Evolutionary conservation across 2,329 filamentous ascomycete genomes (phyloP).

Genomic region (Blastomyces percursus): DNA sequence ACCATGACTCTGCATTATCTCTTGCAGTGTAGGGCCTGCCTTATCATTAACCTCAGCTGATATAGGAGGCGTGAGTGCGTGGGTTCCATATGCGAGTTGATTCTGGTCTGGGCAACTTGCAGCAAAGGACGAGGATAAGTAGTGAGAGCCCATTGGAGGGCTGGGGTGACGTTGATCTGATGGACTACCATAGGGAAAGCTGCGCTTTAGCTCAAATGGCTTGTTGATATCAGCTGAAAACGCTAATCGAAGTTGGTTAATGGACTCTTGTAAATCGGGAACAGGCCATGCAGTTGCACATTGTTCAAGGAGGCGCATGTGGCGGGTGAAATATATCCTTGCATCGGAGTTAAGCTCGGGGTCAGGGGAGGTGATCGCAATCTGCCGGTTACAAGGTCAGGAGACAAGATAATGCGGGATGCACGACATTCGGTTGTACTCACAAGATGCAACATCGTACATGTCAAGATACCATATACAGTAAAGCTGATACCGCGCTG

Average conservation of each 20-base stretch:
- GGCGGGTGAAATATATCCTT: conserved; percentile 76
- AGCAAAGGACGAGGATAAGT: conserved; percentile 13
- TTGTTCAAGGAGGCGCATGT: conserved; percentile 86
- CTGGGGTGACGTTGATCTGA: conserved; percentile 52
- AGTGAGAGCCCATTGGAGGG: conserved; percentile 46
- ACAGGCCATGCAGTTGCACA: conserved; percentile 76
- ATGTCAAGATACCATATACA: conserved; percentile 84
- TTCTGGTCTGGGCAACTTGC: conserved; percentile 1
- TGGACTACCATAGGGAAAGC: conserved; percentile 78
- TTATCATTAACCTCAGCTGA: conserved; percentile 64
- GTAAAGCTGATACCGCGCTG: conserved; percentile 88
- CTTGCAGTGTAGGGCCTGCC: conserved; percentile 59
- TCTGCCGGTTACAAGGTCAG: conserved; percentile 40
- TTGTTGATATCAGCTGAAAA: conserved; percentile 79
- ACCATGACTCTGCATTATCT: conserved; percentile 24
- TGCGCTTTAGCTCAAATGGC: conserved; percentile 78
- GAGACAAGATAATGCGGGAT: neutral
- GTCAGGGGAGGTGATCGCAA: conserved; percentile 87
- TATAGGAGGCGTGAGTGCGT: conserved; percentile 67
- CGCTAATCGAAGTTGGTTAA: conserved; percentile 76
- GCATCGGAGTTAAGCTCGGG: conserved; percentile 76
- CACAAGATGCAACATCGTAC: conserved; percentile 87
- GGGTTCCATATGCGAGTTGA: neutral
- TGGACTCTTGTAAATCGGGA: conserved; percentile 80
- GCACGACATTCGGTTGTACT: conserved; percentile 30